phyloP scores from a whole-genome alignment of 1,284 basidiomycete genomes.

The Lentinus polychrous region DNA sequence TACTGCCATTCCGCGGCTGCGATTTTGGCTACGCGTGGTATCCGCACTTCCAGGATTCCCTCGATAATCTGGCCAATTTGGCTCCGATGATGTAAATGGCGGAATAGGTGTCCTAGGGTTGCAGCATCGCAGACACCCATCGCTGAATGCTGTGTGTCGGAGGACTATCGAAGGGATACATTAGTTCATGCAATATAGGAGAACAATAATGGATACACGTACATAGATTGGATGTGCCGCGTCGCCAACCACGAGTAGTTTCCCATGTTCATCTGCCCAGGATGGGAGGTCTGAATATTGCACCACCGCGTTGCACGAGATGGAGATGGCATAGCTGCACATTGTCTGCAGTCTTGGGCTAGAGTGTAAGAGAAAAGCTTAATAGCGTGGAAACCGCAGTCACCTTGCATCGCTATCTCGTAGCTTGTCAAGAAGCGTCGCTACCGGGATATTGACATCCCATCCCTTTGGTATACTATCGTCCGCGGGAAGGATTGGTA shows the following conservation, averaged over 20 bases:
- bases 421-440: conserved; percentile 3
- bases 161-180: conserved; percentile 23
- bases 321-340: conserved; percentile 27
- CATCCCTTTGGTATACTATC: conserved; percentile 5
- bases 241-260: conserved; percentile 41
- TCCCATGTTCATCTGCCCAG: conserved; percentile 45
- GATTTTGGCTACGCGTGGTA: conserved; percentile 31
- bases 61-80: conserved; percentile 37
- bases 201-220: conserved; percentile 28
- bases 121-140: conserved; percentile 38
- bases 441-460: conserved; percentile 24
- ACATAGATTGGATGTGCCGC: conserved; percentile 39
- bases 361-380: neutral
- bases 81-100: conserved; percentile 29
- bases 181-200: too few relatives aligned
- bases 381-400: neutral
- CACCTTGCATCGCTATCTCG: conserved; percentile 9
- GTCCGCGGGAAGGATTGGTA: neutral
- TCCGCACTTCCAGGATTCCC: conserved; percentile 39
- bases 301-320: conserved; percentile 30
- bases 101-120: conserved; percentile 41
- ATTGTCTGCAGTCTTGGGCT: conserved; percentile 37
- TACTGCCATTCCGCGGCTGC: conserved; percentile 30
- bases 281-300: conserved; percentile 36
- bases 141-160: conserved; percentile 32